phyloP scores from a whole-genome alignment of 1,284 basidiomycete species.

The Leucoagaricus sp. region DNA sequence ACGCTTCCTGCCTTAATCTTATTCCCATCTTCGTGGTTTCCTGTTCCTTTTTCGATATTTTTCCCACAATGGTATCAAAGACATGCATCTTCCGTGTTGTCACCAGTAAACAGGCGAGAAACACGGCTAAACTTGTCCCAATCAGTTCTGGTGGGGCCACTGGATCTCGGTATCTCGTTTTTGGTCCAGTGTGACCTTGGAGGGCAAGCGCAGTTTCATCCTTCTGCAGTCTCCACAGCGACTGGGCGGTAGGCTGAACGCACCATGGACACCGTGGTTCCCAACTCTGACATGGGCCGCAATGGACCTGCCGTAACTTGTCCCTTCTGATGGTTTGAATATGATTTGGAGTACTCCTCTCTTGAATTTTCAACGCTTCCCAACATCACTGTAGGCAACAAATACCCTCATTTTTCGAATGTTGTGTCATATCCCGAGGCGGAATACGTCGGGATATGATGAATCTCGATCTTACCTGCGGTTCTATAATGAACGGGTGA shows the following conservation, averaged over 20 bases:
- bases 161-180: too few species aligned
- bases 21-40: background rate
- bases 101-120: background rate
- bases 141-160: background rate
- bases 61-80: background rate
- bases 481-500: background rate
- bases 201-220: background rate
- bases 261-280: background rate
- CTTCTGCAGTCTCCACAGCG: too few species aligned
- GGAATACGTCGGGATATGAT: background rate
- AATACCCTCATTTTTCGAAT: too few species aligned
- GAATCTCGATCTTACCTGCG: background rate
- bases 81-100: background rate
- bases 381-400: too few species aligned
- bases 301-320: conserved; percentile 1
- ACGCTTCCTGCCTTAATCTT: conserved; percentile 1
- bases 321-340: background rate
- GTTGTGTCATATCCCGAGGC: background rate
- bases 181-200: background rate
- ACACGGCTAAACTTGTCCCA: background rate
- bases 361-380: too few species aligned
- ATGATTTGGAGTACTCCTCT: background rate
- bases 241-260: too few species aligned
- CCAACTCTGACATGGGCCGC: background rate
- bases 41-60: conserved; percentile 4